Percentiles rank a stretch among this genome's conserved stretches.
These are phyloP conservation scores for Plenodomus biglobosus DNA, from an alignment of 2,329 filamentous ascomycete species.

Conservation along the genomic window DNA sequence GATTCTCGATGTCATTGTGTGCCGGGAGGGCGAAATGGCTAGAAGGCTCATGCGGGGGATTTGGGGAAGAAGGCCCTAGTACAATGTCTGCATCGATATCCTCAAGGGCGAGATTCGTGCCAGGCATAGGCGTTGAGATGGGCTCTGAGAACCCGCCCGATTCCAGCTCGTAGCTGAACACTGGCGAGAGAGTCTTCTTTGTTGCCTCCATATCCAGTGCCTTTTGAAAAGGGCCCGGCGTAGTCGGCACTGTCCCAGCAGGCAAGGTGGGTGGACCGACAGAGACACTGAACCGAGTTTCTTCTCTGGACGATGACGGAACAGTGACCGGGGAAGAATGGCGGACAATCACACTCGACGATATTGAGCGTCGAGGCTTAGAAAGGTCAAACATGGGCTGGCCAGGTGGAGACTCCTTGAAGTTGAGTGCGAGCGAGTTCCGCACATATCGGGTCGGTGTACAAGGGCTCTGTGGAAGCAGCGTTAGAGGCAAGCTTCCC, in stretches of 20 bases:
- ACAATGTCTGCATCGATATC: constrained; percentile 8
- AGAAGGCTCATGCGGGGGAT: neutral
- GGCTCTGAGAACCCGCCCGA: constrained; percentile 2
- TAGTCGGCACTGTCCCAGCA: constrained; percentile 29
- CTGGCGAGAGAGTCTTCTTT: constrained; percentile 2
- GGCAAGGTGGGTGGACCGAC: constrained; percentile 10
- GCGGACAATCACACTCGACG: constrained; percentile 22
- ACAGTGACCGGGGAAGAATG: constrained; percentile 36
- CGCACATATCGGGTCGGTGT: constrained; percentile 14
- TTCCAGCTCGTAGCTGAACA: constrained; percentile 1
- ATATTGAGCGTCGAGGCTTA: constrained; percentile 8
- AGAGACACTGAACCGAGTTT: neutral
- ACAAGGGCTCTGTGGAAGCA: constrained; percentile 7
- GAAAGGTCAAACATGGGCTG: constrained; percentile 28
- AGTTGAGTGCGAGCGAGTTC: constrained; percentile 30
- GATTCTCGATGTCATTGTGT: neutral
- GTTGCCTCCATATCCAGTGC: constrained; percentile 20
- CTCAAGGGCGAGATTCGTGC: constrained; percentile 24
- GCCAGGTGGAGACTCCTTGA: constrained; percentile 27
- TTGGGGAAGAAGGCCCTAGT: neutral
- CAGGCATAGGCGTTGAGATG: constrained; percentile 27
- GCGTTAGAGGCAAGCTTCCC: neutral
- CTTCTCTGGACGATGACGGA: constrained; percentile 16
- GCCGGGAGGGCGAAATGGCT: neutral
- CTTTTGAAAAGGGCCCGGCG: constrained; percentile 33